Base-by-base conservation (phyloP, 169 alveolate genomes). In the Miamiensis avidus region DNA sequence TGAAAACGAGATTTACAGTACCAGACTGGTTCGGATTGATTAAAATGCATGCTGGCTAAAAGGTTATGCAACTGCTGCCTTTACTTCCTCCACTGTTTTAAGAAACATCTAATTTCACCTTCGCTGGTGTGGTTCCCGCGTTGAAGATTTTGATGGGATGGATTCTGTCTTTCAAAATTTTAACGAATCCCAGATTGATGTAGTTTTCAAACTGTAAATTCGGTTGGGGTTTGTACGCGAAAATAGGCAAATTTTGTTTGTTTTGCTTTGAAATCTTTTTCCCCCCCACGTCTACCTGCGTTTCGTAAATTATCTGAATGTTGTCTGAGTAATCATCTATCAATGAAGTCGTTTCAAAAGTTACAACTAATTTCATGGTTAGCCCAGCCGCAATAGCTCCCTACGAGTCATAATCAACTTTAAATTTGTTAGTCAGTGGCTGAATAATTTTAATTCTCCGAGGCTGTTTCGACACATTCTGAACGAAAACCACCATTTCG, bases 321-420 rank as follows among this genome's bases (percentile, higher is more conserved):
- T 74, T 82, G 33, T 88, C 91, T 79, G 76, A 84, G 74, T 86
- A 89, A 69, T 89, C 89, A 76, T 89, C 95, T 69, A 79, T 78
- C 29, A 76, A 75, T 26, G 78, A 85, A 49, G 93, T 93, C 33
- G 96, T 84, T 88, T 95, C 97, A 87, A 95, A 93, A 31, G 91
- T 89, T 30, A 95, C 96, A 33, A 92, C 83, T 82, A 95, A 84
- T 81, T 93, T 94, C 84, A 95, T 81, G 82, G 96, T 82, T 49
- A 89, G 88, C 65, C 96, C 93, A 27, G 96, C 96, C 33, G 93
- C 93, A 27, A 92, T 86, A 79, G 95, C 89, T 33, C 95, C 95
- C 78, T 89, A 34, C 93, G 89, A 86, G 75, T 94, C 94, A 88
- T 93, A 91, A 84, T 94, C 93, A 78, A 91, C 91, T 86, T 89